Conservation (phyloP, 2,329 filamentous ascomycete genomes). For the Beauveria medogensis region DNA sequence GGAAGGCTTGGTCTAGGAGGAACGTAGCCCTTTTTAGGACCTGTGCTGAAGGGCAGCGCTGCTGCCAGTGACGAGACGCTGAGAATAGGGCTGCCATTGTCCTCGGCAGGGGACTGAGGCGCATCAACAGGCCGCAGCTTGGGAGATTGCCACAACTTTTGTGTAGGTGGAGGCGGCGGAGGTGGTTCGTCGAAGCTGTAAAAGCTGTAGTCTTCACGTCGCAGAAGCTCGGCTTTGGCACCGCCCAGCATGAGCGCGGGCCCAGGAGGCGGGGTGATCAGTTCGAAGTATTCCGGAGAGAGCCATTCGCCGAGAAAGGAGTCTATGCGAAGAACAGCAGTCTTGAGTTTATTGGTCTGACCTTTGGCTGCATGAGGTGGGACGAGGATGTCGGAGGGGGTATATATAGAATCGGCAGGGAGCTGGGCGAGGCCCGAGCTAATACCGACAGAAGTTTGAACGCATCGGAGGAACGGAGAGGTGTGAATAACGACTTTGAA, state of each 20-base stretch:
- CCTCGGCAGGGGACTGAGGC: constrained; percentile 17
- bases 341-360: constrained; percentile 34
- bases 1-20: constrained; percentile 77
- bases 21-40: constrained; percentile 48
- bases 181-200: constrained; percentile 24
- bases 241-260: constrained; percentile 80
- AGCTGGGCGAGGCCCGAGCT: constrained; percentile 70
- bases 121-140: constrained; percentile 9
- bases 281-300: constrained; percentile 84
- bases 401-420: constrained; percentile 24
- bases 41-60: constrained; percentile 24
- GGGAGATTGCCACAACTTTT: constrained; percentile 5
- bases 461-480: constrained; percentile 88
- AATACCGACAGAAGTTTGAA: constrained; percentile 86
- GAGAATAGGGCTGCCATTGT: constrained; percentile 18
- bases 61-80: constrained; percentile 25
- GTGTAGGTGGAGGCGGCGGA: constrained; percentile 15
- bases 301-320: constrained; percentile 95
- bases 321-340: constrained; percentile 69
- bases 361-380: constrained; percentile 22
- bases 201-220: constrained; percentile 59
- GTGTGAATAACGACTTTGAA: constrained; percentile 82
- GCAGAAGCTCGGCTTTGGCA: constrained; percentile 80
- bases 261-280: constrained; percentile 80
- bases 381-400: constrained; percentile 27